A percentile compares a stretch with the other conserved stretches of the same genome.
Evolutionary conservation across 1,284 basidiomycete species (phyloP).

Genomic region (Marasmius tenuissimus): DNA sequence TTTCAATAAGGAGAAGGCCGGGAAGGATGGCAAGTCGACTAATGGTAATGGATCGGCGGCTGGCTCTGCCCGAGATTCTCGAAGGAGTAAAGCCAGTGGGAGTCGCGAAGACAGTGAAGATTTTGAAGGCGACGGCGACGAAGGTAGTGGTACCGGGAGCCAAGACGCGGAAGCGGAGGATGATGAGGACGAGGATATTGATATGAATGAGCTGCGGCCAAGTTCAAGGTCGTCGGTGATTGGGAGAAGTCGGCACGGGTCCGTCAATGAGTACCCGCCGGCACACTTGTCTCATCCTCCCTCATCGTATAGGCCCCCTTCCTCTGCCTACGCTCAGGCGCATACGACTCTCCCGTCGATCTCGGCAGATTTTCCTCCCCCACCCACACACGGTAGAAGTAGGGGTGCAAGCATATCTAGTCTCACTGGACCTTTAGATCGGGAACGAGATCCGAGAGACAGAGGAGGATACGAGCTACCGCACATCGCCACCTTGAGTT

Average conservation of each 20-base stretch:
- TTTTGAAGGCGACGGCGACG: background rate
- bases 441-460: conserved; percentile 36
- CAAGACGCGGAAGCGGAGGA: background rate
- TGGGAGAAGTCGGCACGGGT: background rate
- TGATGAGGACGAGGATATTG: background rate
- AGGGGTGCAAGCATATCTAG: conserved; percentile 22
- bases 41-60: background rate
- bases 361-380: background rate
- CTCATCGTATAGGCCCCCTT: background rate
- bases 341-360: background rate
- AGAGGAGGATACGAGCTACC: conserved; percentile 66
- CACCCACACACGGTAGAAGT: conserved; percentile 39
- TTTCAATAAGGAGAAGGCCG: background rate
- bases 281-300: background rate
- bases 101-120: background rate
- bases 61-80: background rate
- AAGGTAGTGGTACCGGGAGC: background rate
- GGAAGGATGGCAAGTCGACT: background rate
- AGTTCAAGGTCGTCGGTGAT: background rate
- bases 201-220: background rate
- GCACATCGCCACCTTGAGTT: conserved; percentile 65
- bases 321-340: background rate
- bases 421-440: conserved; percentile 19
- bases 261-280: background rate
- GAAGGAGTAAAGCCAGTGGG: background rate